Conservation (phyloP, 768 basidiomycete genomes). For the Rubroboletus satanas region DNA sequence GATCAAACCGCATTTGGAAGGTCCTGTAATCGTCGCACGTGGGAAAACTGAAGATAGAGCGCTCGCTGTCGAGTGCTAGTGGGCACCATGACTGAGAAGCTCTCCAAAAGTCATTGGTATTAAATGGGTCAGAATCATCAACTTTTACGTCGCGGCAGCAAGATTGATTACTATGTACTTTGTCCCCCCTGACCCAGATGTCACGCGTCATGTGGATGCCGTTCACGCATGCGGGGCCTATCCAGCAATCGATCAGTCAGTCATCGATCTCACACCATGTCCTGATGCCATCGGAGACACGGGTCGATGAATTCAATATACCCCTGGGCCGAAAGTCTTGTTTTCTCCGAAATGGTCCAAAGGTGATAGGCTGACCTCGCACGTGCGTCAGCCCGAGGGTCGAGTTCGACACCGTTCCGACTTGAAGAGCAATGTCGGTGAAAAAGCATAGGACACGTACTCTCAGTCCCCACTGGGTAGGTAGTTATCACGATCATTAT, state of each 20-base stretch:
- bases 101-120: background rate
- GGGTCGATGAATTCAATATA: background rate
- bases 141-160: background rate
- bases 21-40: constrained; percentile 27
- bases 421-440: too few species aligned
- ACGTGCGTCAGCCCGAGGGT: background rate
- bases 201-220: constrained; percentile 1
- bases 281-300: background rate
- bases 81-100: background rate
- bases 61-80: background rate
- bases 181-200: background rate
- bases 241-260: background rate
- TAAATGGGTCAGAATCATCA: background rate
- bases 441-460: background rate
- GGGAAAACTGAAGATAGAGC: constrained; percentile 8
- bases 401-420: background rate
- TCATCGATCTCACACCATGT: background rate
- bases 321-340: background rate
- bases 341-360: background rate
- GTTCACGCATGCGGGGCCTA: background rate
- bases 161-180: background rate
- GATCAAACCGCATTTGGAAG: constrained; percentile 28
- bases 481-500: background rate
- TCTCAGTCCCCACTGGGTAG: background rate
- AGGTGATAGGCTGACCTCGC: background rate